Evolutionary conservation across 495 filamentous ascomycete species (phyloP), one percentile per base, ranked within the genome.

Genomic region (Filosporella fistucella): DNA sequence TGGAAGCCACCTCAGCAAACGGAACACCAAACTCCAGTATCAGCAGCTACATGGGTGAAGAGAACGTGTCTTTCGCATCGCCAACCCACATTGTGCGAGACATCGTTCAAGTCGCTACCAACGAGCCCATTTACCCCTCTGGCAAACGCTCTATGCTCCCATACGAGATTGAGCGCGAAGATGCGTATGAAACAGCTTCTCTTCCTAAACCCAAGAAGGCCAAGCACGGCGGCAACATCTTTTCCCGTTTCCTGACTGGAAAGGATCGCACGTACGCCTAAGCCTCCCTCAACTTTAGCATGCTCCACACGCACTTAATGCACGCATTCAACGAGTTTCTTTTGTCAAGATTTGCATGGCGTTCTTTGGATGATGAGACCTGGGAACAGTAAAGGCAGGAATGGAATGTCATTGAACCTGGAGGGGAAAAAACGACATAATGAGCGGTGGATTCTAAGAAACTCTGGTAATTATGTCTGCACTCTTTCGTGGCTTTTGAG

Each of bases 1-100:
- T 45, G 8, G 45, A 48, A 0, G 17, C 25, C 6, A 11, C 25
- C 25, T 56, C 53, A 4, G 21, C 50, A 14, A 29, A 23, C 12
- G 54, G 47, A n/a, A 61, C 58, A 13, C 58, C 58, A 44, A 46
- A 40, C 17, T 61, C 58, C 5, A 55, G 50, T 28, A 37, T 60
- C 42, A 39, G 28, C 47, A 47, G 42, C 18, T 59, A 55, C 49
- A 28, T 51, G 14, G 56, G 50, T 22, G 48, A 52, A 20, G 20
- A 42, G 14, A 25, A 25, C 14, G 39, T 17, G 25, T 17, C 38
- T 35, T 39, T 35, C 33, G 45, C n/a, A 8, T 17, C 38, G 14
- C 47, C 47, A 4, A 34, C 25, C n/a, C 47, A 39, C 28, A 38
- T 45, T 21, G 32, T 36, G 13, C 42, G 42, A 10, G 48, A 54